Base-by-base conservation (phyloP, 345 rosid genomes). In the Pelargonium nanum region DNA sequence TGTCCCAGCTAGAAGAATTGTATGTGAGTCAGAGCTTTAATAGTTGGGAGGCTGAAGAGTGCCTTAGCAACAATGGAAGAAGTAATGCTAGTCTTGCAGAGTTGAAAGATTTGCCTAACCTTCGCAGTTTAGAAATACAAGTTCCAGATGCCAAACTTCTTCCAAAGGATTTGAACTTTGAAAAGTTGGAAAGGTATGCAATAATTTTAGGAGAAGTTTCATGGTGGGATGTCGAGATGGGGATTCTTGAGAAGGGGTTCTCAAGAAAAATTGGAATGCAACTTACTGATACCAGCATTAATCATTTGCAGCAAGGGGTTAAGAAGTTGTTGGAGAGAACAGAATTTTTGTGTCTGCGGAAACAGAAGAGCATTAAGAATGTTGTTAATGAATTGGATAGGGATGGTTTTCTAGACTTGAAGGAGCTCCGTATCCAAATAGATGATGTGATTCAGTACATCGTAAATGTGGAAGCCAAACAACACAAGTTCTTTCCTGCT, bases 1-100 rank as follows among this genome's bases (percentile, higher is more conserved):
- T 75, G 59, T 23, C 40, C 19, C 25, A 19, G 3, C 62, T 75
- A 19, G 80, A 78, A 51, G 80, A 75, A 17, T n/a, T 78, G 8
- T 63, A 40, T 24, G 50, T 70, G 71, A 17, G 21, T 0, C 15
- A 65, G 19, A 58, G 71, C 52, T 72, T 57, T 53, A 1, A 6
- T 15, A 9, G 40, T 0, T 69, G 79, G 82, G 74, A 65, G 53
- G 44, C 4, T 62, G 65, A 20, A 0, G 72, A 56, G 32, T 28
- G 32, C 7, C 32, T 28, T 28, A 28, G 23, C 21, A 16, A 0
- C 3, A 34, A 0, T 4, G 17, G 5, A 22, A 1, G 53, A 59
- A 55, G 17, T 0, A 74, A 74, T 10, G 72, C 74, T 4, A 24
- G 24, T 23, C 72, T 77, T 3, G 54, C 44, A 12, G 74, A 74